phyloP scores from a whole-genome alignment of 768 basidiomycete genomes.

The Termitomyces sp. region DNA sequence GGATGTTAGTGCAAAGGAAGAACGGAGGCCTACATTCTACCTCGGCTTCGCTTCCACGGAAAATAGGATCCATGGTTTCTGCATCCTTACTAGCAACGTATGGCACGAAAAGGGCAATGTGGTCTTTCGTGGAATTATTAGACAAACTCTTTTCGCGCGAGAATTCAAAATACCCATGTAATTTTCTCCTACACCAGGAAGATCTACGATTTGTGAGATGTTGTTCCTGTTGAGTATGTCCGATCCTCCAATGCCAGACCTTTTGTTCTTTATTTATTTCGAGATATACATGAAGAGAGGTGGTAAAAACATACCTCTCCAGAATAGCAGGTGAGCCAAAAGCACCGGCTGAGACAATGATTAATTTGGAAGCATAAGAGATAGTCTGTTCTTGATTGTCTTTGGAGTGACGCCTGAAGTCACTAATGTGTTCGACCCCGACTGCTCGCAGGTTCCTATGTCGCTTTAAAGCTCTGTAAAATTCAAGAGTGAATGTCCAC shows the following conservation, averaged over 20 bases:
- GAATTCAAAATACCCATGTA: constrained; percentile 35
- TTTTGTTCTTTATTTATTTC: constrained; percentile 12
- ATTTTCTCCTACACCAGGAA: constrained; percentile 78
- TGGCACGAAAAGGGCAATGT: constrained; percentile 27
- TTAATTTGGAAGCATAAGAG: constrained; percentile 36
- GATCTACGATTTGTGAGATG: constrained; percentile 48
- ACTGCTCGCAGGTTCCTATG: constrained; percentile 35
- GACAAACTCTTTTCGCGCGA: neutral
- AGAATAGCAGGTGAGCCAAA: constrained; percentile 54
- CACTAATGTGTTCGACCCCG: constrained; percentile 47
- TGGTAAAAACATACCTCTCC: constrained; percentile 29
- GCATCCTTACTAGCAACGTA: constrained; percentile 41
- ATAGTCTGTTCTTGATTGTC: constrained; percentile 13
- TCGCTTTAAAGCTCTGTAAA: neutral
- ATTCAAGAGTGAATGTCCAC: constrained; percentile 1
- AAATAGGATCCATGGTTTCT: constrained; percentile 44
- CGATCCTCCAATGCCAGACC: constrained; percentile 61
- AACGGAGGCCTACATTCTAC: constrained; percentile 30
- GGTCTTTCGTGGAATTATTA: constrained; percentile 25
- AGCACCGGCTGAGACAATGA: constrained; percentile 46
- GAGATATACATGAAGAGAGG: neutral
- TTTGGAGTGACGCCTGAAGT: constrained; percentile 22
- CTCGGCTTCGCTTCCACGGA: constrained; percentile 31
- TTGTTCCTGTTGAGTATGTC: constrained; percentile 40
- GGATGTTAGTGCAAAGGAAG: neutral